Conservation (phyloP, 2,329 filamentous ascomycete species). For the Talaromyces islandicus region DNA sequence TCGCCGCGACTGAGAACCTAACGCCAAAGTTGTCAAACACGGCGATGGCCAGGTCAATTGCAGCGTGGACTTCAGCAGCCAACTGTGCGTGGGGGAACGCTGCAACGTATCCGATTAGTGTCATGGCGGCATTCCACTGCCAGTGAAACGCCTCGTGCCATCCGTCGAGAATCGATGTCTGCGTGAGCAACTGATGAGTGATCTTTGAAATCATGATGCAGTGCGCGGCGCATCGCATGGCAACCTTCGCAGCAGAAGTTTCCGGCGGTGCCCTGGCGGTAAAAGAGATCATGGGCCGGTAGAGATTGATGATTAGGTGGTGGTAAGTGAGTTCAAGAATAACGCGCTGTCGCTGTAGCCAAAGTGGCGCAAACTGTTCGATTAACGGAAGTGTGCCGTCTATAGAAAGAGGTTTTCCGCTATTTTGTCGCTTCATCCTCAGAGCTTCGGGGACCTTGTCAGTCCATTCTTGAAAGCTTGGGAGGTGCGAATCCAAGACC, state of each 20-base stretch:
- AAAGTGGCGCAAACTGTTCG: constrained; percentile 4
- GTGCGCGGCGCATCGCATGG: not conserved
- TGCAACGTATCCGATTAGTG: constrained; percentile 28
- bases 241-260: not conserved
- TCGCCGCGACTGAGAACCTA: constrained; percentile 33
- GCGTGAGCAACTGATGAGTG: not conserved
- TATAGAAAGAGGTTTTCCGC: not conserved
- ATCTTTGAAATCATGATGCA: constrained; percentile 4
- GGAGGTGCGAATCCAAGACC: not conserved
- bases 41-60: constrained; percentile 35
- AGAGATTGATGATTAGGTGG: constrained; percentile 2
- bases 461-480: constrained; percentile 1
- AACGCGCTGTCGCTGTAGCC: constrained; percentile 7
- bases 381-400: not conserved
- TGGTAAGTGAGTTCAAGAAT: constrained; percentile 7
- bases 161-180: constrained; percentile 14
- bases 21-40: constrained; percentile 30
- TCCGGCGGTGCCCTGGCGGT: not conserved
- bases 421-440: not conserved
- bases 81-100: constrained; percentile 18
- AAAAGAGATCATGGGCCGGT: constrained; percentile 6
- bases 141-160: constrained; percentile 24
- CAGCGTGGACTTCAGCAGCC: constrained; percentile 13
- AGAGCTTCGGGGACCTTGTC: constrained; percentile 1
- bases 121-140: constrained; percentile 28